Evolutionary conservation across 257 asterid species (phyloP).

Genomic region (Nicotiana benthamiana): DNA sequence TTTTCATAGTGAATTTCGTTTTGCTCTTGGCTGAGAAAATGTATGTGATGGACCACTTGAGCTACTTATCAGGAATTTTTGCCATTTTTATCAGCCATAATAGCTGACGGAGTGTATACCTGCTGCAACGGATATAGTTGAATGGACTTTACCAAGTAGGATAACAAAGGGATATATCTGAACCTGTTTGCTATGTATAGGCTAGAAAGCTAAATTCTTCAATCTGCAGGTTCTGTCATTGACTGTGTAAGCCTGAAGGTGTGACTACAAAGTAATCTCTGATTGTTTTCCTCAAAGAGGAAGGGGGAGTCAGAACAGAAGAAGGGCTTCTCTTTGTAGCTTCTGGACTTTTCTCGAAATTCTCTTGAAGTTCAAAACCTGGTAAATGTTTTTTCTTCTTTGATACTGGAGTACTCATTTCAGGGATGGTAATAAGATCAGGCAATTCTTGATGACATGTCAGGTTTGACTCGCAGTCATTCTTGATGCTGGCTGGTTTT

Average conservation of each 20-base stretch:
- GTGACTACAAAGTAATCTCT: conserved; percentile 62
- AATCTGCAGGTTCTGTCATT: background rate
- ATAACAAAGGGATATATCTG: background rate
- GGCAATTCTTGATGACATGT: conserved; percentile 16
- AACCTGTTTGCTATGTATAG: background rate
- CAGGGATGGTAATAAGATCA: conserved; percentile 21
- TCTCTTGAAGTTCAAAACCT: conserved; percentile 30
- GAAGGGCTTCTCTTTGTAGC: conserved; percentile 61
- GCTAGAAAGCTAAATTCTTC: background rate
- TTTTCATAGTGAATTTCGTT: background rate
- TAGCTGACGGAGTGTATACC: background rate
- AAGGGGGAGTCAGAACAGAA: conserved; percentile 83
- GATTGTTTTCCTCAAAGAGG: conserved; percentile 74
- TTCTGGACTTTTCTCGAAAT: conserved; percentile 49
- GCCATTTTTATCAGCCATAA: background rate
- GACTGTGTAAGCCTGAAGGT: conserved; percentile 11
- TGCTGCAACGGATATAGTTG: background rate
- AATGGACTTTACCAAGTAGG: background rate
- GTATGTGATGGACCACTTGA: background rate
- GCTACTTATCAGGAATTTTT: background rate
- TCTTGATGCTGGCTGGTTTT: conserved; percentile 17
- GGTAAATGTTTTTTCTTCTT: conserved; percentile 37
- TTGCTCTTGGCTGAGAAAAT: background rate
- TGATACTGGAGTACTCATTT: conserved; percentile 61
- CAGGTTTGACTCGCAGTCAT: conserved; percentile 7